These are phyloP conservation scores for Coix lacrymajobi DNA, from an alignment of 176 grass and related monocot species.

Conservation along the genomic window DNA sequence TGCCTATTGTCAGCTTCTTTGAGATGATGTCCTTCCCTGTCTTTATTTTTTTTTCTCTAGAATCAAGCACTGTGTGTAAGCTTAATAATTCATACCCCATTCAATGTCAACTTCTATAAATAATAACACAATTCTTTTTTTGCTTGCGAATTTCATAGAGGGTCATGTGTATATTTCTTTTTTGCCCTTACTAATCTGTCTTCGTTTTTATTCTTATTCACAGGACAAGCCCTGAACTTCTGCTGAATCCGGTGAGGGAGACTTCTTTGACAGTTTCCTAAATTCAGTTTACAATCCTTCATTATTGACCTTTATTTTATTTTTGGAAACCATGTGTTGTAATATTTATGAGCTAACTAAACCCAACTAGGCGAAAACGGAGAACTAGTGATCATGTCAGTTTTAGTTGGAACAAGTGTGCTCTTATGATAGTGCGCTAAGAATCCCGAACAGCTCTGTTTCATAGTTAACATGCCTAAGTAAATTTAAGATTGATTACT, in stretches of 20 bases:
- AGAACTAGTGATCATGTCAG: neutral
- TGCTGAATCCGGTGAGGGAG: conserved; percentile 70
- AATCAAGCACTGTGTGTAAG: neutral
- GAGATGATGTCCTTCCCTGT: neutral
- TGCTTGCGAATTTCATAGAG: neutral
- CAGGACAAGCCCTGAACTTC: conserved; percentile 75
- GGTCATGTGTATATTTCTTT: neutral
- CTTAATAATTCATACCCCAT: neutral
- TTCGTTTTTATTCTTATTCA: conserved; percentile 35
- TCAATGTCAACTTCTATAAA: neutral
- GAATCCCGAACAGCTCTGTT: neutral
- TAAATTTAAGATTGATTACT: neutral
- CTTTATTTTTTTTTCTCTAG: neutral
- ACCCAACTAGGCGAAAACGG: neutral
- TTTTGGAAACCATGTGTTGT: neutral
- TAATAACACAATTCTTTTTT: neutral
- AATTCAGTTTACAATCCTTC: conserved; percentile 4
- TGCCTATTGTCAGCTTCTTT: neutral
- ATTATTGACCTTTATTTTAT: neutral
- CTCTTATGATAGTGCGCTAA: neutral
- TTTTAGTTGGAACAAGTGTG: neutral
- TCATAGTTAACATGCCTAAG: neutral
- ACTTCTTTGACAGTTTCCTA: conserved; percentile 6
- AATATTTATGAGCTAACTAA: neutral
- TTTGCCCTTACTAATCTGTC: neutral